phyloP scores from a whole-genome alignment of 2,329 filamentous ascomycete genomes.

The Colletotrichum zoysiae region DNA sequence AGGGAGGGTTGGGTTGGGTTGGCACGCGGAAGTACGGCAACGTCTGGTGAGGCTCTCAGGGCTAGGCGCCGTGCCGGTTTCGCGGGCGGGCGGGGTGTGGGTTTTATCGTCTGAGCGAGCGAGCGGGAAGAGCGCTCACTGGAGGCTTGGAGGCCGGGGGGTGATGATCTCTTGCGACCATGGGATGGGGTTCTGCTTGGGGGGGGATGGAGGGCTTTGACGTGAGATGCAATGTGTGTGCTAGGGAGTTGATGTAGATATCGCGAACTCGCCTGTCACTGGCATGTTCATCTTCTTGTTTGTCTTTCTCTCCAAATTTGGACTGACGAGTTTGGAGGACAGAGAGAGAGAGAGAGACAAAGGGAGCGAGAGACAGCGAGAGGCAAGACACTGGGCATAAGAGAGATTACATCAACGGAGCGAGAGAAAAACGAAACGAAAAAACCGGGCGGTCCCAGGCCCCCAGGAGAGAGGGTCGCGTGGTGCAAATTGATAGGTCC shows the following conservation, averaged over 20 bases:
- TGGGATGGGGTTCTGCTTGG: neutral
- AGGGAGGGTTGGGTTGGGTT: neutral
- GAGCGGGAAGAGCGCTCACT: constrained; percentile 11
- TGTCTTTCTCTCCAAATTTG: neutral
- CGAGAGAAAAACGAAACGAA: no score
- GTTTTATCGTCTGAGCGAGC: neutral
- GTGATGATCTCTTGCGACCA: neutral
- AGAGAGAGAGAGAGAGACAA: neutral
- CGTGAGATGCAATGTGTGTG: neutral
- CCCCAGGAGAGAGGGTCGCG: constrained; percentile 31
- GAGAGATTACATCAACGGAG: neutral
- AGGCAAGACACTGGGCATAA: neutral
- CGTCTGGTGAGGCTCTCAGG: constrained; percentile 11
- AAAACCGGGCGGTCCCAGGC: neutral
- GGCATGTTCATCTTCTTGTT: neutral
- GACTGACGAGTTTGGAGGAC: neutral
- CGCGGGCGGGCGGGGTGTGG: constrained; percentile 24
- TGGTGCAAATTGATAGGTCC: constrained; percentile 39
- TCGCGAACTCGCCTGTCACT: constrained; percentile 1
- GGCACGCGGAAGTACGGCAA: constrained; percentile 23
- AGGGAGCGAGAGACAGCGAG: neutral
- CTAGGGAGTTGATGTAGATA: neutral
- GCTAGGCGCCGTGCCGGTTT: constrained; percentile 21
- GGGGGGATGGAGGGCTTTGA: neutral
- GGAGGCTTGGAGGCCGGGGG: neutral